Evolutionary conservation across 345 rosid species (phyloP), one percentile per base, ranked within the genome.

Genomic region (Eucalyptus cloeziana): DNA sequence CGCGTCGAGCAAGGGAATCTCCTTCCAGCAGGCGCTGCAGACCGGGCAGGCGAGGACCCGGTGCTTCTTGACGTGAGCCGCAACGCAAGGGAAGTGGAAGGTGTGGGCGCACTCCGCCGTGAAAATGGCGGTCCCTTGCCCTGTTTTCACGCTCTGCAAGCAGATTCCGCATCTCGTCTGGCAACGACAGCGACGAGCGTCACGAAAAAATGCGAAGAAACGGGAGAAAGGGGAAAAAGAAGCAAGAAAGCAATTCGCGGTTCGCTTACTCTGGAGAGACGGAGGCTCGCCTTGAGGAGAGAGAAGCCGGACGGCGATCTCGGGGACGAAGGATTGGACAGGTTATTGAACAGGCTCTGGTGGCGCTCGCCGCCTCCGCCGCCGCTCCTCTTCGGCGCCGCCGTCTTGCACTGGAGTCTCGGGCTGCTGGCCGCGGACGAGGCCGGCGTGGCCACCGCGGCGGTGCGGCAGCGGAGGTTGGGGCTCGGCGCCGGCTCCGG

Each of bases 81-180:
- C 91, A 27, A 96, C 86, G 88, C 99, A 97, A 4, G 96, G 96
- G 89, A 96, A 96, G 89, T 97, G 99, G 85, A 97, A 97, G 33
- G 91, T 88, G 89, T 97, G 99, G 3, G 94, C 93, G 87, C 99
- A 97, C 89, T 96, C 99, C 27, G 99, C 98, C 37, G 98, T 97
- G 93, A 95, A 95, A 83, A 96, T 95, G 37, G 97, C 98, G 16
- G 96, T 96, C 30, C 98, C 99, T 88, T 94, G 94, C 11, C 97
- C 98, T 30, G 94, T 91, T 92, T 93, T 95, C 87, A 94, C 95
- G 67, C 94, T 93, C 88, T 94, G 96, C 64, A 90, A 88, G 87
- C 99, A 97, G 88, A 97, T 94, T 86, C 96, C 98, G 85, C 99
- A 97, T 90, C 94, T 92, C 93, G 91, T 93, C 96, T 95, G 96